Evolutionary conservation across 164 flowering plant species (phyloP).

Genomic region (Berberis thunbergii): DNA sequence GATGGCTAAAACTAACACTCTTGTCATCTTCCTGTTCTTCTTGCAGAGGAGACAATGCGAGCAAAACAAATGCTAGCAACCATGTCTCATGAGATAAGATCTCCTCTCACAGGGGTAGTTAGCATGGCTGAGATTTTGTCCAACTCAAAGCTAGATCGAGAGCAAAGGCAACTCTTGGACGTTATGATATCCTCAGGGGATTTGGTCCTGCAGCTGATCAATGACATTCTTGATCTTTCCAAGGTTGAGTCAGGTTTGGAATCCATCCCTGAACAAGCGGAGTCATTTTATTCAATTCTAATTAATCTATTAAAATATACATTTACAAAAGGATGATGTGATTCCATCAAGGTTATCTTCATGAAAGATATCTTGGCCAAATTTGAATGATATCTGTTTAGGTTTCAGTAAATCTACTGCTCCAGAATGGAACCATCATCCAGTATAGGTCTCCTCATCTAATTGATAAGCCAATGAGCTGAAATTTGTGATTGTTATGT

Average conservation of each 20-base stretch:
- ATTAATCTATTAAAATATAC: no score
- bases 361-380: no score
- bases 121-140: slow-evolving; percentile 91
- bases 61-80: slow-evolving; percentile 98
- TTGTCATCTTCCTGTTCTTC: slow-evolving; percentile 3
- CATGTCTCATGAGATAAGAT: slow-evolving; percentile 98
- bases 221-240: slow-evolving; percentile 96
- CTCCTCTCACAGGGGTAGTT: slow-evolving; percentile 90
- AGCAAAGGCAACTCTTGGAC: slow-evolving; percentile 65
- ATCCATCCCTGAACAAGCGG: neutral
- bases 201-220: slow-evolving; percentile 83
- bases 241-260: slow-evolving; percentile 92
- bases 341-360: no score
- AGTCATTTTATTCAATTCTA: no score
- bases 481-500: no score
- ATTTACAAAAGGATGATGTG: no score
- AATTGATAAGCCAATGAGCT: no score
- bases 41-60: slow-evolving; percentile 95
- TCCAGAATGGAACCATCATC: no score
- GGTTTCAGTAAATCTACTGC: no score
- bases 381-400: no score
- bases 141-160: slow-evolving; percentile 61
- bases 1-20: neutral
- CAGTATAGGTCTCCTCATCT: no score
- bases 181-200: slow-evolving; percentile 96